Base-by-base conservation (phyloP, 768 basidiomycete species). In the Lactarius trivialis region DNA sequence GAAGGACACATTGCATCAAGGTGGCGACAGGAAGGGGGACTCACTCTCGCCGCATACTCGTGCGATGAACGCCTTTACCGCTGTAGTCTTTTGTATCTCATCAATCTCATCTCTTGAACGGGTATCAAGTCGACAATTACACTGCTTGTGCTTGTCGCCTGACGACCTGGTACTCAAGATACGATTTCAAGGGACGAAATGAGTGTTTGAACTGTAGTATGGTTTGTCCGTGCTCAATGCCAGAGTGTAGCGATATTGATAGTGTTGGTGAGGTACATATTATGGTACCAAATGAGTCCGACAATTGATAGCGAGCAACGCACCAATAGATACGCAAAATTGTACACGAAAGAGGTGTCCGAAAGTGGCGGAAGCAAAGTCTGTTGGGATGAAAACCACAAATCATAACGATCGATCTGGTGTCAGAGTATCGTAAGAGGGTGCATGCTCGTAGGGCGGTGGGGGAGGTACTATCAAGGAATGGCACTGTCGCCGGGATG, bases 361-460 rank as follows among this genome's bases (percentile, higher is more conserved):
- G 17, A 14, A 55, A 36, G 37, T 24, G 1, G 53, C 17, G 48
- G 34, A 39, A 59, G 33, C 32, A n/a, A 28, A 28, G 58, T 55
- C 54, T 26, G 32, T 28, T 36, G 15, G 80, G 11, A 15, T 55
- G 32, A 37, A 39, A 17, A 14, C 15, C n/a, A 14, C 32, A 34
- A 11, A 6, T 50, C 28, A 53, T 19, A 8, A 55, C 1, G 24
- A 5, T 28, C 6, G 7, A 26, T 51, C 53, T 39, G 41, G 24
- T 55, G 53, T 17, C 26, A 67, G 68, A 52, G 68, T 68, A 4
- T 73, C 71, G 67, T 84, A 84, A 4, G 80, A 77, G 14, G 83
- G 82, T 21, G 76, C 76, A n/a, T 76, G 77, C 53, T 79, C 69
- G 68, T 84, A 84, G 1, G 81, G 80, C 48, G 83, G 82, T 2